These are phyloP conservation scores for Neopestalotiopsis sp. DNA, from an alignment of 2,329 filamentous ascomycete genomes.

Conservation along the genomic window DNA sequence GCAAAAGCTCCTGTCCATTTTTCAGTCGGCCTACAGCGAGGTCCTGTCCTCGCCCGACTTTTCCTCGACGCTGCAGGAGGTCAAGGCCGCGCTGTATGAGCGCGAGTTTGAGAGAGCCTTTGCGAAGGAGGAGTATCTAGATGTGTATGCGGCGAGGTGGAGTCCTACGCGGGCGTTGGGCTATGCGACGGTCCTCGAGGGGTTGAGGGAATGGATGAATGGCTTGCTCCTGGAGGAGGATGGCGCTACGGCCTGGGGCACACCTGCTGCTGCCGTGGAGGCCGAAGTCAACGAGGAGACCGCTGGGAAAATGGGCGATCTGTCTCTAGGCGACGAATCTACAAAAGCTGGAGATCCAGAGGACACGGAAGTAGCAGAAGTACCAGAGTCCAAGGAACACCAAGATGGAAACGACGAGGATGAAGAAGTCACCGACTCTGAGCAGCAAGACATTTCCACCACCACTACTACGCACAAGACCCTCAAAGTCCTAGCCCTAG, in stretches of 20 bases:
- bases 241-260: constrained; percentile 7
- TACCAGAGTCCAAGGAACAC: not conserved
- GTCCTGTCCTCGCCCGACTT: constrained; percentile 54
- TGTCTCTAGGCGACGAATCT: not conserved
- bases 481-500: constrained; percentile 53
- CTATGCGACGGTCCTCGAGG: constrained; percentile 67
- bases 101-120: constrained; percentile 87
- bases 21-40: constrained; percentile 66
- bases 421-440: not conserved
- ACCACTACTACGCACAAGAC: not conserved
- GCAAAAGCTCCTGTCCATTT: constrained; percentile 75
- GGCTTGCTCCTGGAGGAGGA: constrained; percentile 27
- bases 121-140: constrained; percentile 70
- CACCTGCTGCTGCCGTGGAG: constrained; percentile 4
- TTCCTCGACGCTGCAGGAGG: constrained; percentile 69
- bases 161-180: constrained; percentile 84
- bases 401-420: constrained; percentile 11
- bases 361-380: not conserved
- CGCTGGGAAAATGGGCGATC: not conserved
- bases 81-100: constrained; percentile 86
- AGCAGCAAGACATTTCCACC: not conserved
- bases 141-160: constrained; percentile 89
- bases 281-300: not conserved
- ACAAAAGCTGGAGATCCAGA: constrained; percentile 1
- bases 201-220: constrained; percentile 40